Conservation (phyloP, 1,284 basidiomycete genomes). For the Ganoderma leucocontextum region DNA sequence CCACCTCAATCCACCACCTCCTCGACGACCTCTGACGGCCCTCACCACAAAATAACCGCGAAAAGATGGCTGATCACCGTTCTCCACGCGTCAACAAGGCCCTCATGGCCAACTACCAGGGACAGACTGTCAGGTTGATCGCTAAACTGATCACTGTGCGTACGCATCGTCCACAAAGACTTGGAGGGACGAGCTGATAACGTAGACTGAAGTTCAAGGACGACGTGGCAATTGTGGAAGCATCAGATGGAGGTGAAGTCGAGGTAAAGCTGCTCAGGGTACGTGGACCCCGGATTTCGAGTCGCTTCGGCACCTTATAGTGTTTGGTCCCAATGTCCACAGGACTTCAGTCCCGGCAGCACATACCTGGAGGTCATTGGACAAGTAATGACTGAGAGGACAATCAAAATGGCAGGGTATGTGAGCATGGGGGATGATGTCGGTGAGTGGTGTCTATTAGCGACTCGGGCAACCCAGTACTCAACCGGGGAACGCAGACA, state of each 20-base stretch:
- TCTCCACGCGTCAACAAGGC: conserved; percentile 75
- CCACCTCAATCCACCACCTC: neutral
- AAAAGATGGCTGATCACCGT: conserved; percentile 32
- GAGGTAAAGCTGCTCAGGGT: conserved; percentile 48
- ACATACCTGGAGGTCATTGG: conserved; percentile 83
- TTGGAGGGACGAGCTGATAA: neutral
- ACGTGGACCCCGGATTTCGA: neutral
- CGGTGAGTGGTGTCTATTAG: conserved; percentile 54
- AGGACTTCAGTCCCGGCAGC: conserved; percentile 61
- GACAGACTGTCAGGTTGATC: conserved; percentile 71
- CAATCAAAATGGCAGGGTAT: conserved; percentile 67
- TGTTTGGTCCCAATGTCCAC: conserved; percentile 2
- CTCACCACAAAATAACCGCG: neutral
- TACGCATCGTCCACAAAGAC: conserved; percentile 1
- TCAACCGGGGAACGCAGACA: conserved; percentile 51
- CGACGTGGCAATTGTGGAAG: conserved; percentile 68
- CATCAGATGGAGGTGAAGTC: conserved; percentile 79
- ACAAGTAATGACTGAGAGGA: conserved; percentile 64
- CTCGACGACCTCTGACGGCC: neutral
- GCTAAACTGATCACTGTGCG: conserved; percentile 75
- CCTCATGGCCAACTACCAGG: conserved; percentile 60
- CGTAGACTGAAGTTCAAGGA: conserved; percentile 55
- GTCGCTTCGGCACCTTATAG: neutral
- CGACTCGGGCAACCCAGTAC: neutral
- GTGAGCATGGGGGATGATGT: conserved; percentile 72